These are phyloP conservation scores for Benincasa hispida DNA, from an alignment of 306 rosid genomes.

Conservation along the genomic window DNA sequence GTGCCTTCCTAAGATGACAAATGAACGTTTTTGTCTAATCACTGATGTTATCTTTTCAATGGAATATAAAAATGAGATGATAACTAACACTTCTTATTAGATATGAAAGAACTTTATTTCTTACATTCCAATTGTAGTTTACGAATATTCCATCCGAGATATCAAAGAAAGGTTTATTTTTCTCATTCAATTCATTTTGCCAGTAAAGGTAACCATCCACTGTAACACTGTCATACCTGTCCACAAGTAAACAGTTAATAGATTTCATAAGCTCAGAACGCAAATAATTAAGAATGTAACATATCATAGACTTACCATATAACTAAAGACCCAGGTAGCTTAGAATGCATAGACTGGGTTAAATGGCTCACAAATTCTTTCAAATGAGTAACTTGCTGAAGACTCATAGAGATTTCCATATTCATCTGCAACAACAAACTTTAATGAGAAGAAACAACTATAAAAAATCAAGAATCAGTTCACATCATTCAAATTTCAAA, in stretches of 20 bases:
- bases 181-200: conserved; percentile 27
- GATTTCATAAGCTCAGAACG: neutral
- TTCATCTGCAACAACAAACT: conserved; percentile 41
- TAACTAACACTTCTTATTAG: neutral
- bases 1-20: conserved; percentile 32
- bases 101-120: conserved; percentile 6
- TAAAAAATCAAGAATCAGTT: neutral
- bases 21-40: neutral
- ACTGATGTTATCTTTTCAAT: neutral
- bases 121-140: conserved; percentile 78
- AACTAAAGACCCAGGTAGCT: conserved; percentile 70
- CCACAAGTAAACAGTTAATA: conserved; percentile 8
- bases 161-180: neutral
- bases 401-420: conserved; percentile 56
- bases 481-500: neutral
- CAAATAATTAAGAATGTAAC: neutral
- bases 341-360: conserved; percentile 57
- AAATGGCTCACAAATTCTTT: conserved; percentile 52
- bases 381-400: conserved; percentile 40
- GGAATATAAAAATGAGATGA: neutral
- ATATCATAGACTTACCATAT: conserved; percentile 43
- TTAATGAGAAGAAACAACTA: neutral
- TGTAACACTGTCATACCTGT: conserved; percentile 55
- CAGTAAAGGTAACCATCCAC: neutral
- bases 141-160: conserved; percentile 26